Evolutionary conservation across 1,139 yeast species (phyloP), one percentile per base, ranked within the genome.

Genomic region (Yamadazyma kanchanaburiensis): DNA sequence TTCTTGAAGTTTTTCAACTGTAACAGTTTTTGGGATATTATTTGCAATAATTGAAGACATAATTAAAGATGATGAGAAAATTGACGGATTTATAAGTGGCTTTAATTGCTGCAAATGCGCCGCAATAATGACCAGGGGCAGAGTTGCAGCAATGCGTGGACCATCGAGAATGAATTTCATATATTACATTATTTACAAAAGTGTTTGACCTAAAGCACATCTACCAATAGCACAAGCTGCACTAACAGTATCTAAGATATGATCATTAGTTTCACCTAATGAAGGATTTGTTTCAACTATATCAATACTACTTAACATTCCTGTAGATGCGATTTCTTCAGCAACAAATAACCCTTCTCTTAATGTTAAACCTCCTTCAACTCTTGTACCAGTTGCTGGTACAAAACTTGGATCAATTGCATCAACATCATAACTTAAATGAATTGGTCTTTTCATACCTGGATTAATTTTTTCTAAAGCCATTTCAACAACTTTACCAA

Each of bases 361-460:
- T 59, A 91, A 73, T 6, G 96, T 81, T 42, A 91, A 70, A 3
- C 98, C 98, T 40, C 97, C 97, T 55, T 95, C 81, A 12, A 91
- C 98, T 34, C 97, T 89, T 2, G 98, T 91, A 34, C 98, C 98
- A 2, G 98, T 91, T 23, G 97, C 95, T 18, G 96, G 96, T 11
- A 94, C 96, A 52, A 70, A 87, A 40, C 79, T 71, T 29, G 98
- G 98, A 59, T 91, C 98, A 41, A 91, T 80, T 26, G 97, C 96
- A 58, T 91, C 98, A 29, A 91, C 96, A 53, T 91, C 98, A 55
- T 89, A 91, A 22, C 95, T 82, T 46, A 94, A 64, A 63, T 91
- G 96, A 42, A 91, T 72, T 24, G 98, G 97, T 26, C 65, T 58
- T 31, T 69, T 69, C 39, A 88, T 76, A 36, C 76, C 74, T 12